Conservation (phyloP, 139 green algal genomes). For the Coccomyxa sp. region DNA sequence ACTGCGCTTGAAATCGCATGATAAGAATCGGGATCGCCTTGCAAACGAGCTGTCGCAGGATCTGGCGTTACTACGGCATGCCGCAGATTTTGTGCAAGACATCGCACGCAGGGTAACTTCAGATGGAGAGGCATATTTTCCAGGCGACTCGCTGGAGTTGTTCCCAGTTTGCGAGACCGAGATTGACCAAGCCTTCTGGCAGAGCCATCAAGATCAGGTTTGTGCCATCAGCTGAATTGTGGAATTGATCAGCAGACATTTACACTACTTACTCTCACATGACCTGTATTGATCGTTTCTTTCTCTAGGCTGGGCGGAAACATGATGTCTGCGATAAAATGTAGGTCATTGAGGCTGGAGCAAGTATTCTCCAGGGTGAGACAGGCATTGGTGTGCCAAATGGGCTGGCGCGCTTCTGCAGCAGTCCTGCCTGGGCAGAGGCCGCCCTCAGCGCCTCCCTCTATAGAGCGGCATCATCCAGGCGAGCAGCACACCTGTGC, state of each 20-base stretch:
- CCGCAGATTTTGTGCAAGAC: background rate
- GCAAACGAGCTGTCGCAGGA: background rate
- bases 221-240: background rate
- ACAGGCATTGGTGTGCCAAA: background rate
- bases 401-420: conserved; percentile 4
- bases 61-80: background rate
- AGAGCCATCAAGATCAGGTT: background rate
- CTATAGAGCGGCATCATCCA: background rate
- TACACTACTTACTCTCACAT: background rate
- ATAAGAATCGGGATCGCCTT: no score
- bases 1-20: no score
- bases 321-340: background rate
- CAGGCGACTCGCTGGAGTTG: background rate
- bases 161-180: background rate
- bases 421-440: background rate
- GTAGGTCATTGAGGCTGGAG: background rate
- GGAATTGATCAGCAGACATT: background rate
- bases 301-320: background rate
- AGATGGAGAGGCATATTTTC: background rate
- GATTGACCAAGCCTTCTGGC: background rate
- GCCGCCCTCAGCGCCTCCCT: background rate
- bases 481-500: background rate
- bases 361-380: background rate
- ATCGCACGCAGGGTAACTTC: background rate
- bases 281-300: background rate